Evolutionary conservation across 306 rosid genomes (phyloP), one percentile per base, ranked within the genome.

Genomic region (Macrotyloma uniflorum): DNA sequence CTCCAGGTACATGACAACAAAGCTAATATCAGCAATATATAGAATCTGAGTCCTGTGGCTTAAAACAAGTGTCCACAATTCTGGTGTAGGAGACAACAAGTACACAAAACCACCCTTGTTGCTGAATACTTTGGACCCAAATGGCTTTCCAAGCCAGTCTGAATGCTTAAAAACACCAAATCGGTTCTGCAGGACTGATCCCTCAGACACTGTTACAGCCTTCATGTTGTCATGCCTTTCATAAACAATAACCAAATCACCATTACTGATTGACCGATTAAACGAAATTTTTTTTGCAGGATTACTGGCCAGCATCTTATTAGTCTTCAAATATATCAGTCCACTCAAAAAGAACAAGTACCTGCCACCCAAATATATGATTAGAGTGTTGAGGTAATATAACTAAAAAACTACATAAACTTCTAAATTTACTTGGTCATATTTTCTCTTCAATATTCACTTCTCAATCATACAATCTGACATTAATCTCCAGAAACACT

Each of bases 41-140:
- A 93, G 90, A 85, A 91, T 93, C 86, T 91, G 98, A 58, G 98
- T 91, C 83, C 98, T 80, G 83, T 91, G 98, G 85, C 96, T 91
- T 51, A 51, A 51, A 18, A 51, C 58, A 18, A 51, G 58, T 1
- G 58, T 51, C 58, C 58, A 51, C 12, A 93, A 67, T 73, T 91
- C 98, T 0, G 96, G 96, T 15, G 98, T 93, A 15, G 96, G 94
- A 73, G 96, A 94, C 43, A 93, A 82, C 86, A 91, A 66, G 87
- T 93, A 89, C 11, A 91, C 87, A 75, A 90, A 93, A 22, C 98
- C 94, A 67, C 90, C 92, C 83, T 93, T 93, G 74, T 77, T 86
- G 82, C 98, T 93, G 13, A 90, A 86, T 18, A 89, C 94, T 84
- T 93, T 90, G 68, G 90, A 89, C 45, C 98, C 94, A 81, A 90